Evolutionary conservation across 2,329 filamentous ascomycete genomes (phyloP).

Genomic region (Westerdykella sp.): DNA sequence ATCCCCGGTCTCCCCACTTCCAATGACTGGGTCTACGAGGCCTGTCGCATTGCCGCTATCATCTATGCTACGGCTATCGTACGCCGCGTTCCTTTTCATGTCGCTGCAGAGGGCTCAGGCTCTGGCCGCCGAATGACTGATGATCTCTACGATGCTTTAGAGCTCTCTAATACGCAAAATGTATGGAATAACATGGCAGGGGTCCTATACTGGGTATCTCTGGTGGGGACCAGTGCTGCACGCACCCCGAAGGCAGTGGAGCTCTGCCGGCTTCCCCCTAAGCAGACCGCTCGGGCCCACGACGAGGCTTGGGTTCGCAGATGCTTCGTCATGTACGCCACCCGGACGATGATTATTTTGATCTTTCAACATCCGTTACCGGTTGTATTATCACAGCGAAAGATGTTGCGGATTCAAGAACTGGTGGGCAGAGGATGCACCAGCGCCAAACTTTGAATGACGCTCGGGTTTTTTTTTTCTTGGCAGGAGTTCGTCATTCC

Average conservation of each 20-base stretch:
- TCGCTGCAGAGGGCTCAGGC: conserved; percentile 16
- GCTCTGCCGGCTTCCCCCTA: conserved; percentile 5
- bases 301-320: conserved; percentile 18
- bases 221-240: conserved; percentile 27
- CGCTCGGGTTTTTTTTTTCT: too few relatives aligned
- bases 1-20: conserved; percentile 13
- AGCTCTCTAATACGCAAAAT: conserved; percentile 18
- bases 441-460: too few relatives aligned
- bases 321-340: conserved; percentile 25
- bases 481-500: too few relatives aligned
- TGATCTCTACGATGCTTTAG: conserved; percentile 18
- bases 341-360: conserved; percentile 20
- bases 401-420: conserved; percentile 23
- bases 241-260: conserved; percentile 11
- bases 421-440: conserved; percentile 11
- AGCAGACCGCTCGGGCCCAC: conserved; percentile 9
- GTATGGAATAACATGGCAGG: conserved; percentile 30
- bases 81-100: conserved; percentile 21
- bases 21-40: conserved; percentile 30
- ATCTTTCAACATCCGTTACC: conserved; percentile 24
- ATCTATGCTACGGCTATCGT: conserved; percentile 30
- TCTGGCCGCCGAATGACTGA: conserved; percentile 10
- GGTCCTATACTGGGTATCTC: conserved; percentile 30
- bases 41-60: conserved; percentile 28
- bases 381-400: conserved; percentile 19